Evolutionary conservation across 768 basidiomycete genomes (phyloP).

Genomic region (Mycena capillaripes): DNA sequence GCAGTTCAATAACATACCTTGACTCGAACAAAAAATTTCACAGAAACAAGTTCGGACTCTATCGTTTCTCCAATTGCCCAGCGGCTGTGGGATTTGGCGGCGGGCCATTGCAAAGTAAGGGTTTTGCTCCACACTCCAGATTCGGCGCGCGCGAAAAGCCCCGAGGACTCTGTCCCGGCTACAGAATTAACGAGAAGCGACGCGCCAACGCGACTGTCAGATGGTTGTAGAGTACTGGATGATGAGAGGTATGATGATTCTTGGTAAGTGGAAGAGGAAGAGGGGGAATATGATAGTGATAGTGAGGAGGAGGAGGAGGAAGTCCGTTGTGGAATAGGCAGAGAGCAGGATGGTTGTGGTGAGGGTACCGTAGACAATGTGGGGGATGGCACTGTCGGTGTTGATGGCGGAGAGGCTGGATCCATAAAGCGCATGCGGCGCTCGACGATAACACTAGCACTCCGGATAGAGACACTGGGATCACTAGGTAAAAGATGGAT

Average conservation of each 20-base stretch:
- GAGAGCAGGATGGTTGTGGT: conserved; percentile 28
- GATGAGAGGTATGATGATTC: conserved; percentile 35
- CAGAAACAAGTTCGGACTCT: conserved; percentile 70
- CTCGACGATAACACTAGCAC: conserved; percentile 76
- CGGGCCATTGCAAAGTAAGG: conserved; percentile 81
- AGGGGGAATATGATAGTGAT: conserved; percentile 39
- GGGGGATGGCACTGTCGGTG: conserved; percentile 41
- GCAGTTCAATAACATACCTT: no score
- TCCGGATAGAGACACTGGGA: conserved; percentile 68
- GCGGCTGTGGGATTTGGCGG: conserved; percentile 73
- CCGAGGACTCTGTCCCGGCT: conserved; percentile 70
- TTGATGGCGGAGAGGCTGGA: conserved; percentile 40
- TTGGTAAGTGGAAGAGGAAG: conserved; percentile 32
- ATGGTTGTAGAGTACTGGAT: conserved; percentile 36
- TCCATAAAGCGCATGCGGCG: conserved; percentile 72
- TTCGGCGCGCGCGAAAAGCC: conserved; percentile 67
- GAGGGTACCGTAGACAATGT: conserved; percentile 38
- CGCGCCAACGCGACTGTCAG: conserved; percentile 15
- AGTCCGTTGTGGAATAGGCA: conserved; percentile 45
- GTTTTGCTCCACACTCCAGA: conserved; percentile 75
- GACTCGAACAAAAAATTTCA: conserved; percentile 79
- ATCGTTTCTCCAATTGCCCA: conserved; percentile 89
- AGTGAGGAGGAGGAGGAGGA: conserved; percentile 48
- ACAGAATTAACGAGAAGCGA: conserved; percentile 62
- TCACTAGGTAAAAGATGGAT: conserved; percentile 75